Base-by-base conservation (phyloP, 305 asterid species). In the Fraxinus latifolia region DNA sequence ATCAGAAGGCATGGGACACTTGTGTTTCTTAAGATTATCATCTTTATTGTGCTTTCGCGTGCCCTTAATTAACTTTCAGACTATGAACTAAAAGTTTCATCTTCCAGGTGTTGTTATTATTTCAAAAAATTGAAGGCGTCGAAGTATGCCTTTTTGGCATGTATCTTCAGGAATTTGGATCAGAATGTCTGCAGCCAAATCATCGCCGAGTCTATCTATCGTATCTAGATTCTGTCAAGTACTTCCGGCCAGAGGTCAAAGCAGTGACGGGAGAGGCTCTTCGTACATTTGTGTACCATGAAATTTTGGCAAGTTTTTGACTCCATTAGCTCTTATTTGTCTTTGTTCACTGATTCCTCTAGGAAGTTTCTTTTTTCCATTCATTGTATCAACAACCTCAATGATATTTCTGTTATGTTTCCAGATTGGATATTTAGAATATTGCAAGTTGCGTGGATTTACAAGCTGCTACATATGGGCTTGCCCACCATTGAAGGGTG, bases 381-480 rank as follows among this genome's bases (percentile, higher is more conserved):
- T 74, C 72, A 14, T 44, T 60, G 77, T 58, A 75, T 47, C 34
- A 82, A 19, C 44, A 58, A 42, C 79, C 73, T 86, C 79, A 33
- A 42, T 73, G 79, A 79, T 67, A 37, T 86, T 19, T 72, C 47
- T 86, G 82, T 65, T 80, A 25, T 74, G 31, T 74, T 80, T 83
- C 19, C 90, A 96, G 99, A 96, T 96, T 86, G 99, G 97, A 79
- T 96, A 96, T 84, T 91, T 96, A 83, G 99, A 96, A 70, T 92
- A 91, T 87, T 94, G 98, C 90, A 94, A 94, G 87, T 88, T 72
- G 87, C 97, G 99, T 74, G 99, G 99, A 79, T 96, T 96, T 81
- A 88, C 98, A 47, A 94, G 99, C 91, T 95, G 99, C 86, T 94
- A 95, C 84, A 95, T 95, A 81, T 95, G 99, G 98, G 97, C 98